phyloP scores from a whole-genome alignment of 495 filamentous ascomycete genomes.

The Penicillium malachiteum region DNA sequence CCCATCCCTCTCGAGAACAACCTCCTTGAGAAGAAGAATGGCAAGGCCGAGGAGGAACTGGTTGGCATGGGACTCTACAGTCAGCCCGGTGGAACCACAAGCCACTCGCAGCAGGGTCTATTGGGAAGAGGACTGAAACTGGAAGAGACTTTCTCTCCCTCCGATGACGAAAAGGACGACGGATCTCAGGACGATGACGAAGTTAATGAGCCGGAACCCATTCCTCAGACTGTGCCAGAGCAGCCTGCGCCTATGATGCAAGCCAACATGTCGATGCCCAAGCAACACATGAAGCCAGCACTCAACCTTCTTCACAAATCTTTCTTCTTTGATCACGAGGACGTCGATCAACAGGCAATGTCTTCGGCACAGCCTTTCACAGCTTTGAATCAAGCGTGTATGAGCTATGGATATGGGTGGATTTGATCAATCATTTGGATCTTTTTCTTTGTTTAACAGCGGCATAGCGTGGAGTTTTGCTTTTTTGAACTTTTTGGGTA shows the following conservation, averaged over 20 bases:
- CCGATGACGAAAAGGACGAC: conserved; percentile 60
- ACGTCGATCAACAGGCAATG: conserved; percentile 32
- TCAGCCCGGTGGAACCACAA: conserved; percentile 52
- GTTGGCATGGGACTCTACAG: conserved; percentile 85
- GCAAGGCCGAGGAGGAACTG: conserved; percentile 61
- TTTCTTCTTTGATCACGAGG: conserved; percentile 48
- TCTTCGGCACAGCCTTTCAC: conserved; percentile 28
- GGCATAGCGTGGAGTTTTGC: conserved; percentile 43
- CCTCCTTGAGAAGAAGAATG: conserved; percentile 28
- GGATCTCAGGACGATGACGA: conserved; percentile 40
- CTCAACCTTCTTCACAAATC: conserved; percentile 43
- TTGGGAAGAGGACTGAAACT: conserved; percentile 76
- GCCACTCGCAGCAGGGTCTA: conserved; percentile 42
- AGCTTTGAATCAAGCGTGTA: conserved; percentile 34
- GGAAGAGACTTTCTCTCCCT: conserved; percentile 80
- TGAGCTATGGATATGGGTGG: conserved; percentile 46
- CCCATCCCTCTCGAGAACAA: conserved; percentile 8
- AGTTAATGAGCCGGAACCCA: conserved; percentile 23
- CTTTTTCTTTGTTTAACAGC: conserved; percentile 19
- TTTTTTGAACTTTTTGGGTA: conserved; percentile 15
- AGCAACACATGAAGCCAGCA: conserved; percentile 33
- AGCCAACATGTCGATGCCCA: conserved; percentile 12
- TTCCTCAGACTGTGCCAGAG: conserved; percentile 7
- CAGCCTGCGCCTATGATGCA: conserved; percentile 10
- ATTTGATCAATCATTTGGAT: conserved; percentile 26